A percentile compares a stretch with the other conserved stretches of the same genome.
Evolutionary conservation across 192 early-diverging fungal genomes (phyloP).

Genomic region (Irineochytrium annulatum): DNA sequence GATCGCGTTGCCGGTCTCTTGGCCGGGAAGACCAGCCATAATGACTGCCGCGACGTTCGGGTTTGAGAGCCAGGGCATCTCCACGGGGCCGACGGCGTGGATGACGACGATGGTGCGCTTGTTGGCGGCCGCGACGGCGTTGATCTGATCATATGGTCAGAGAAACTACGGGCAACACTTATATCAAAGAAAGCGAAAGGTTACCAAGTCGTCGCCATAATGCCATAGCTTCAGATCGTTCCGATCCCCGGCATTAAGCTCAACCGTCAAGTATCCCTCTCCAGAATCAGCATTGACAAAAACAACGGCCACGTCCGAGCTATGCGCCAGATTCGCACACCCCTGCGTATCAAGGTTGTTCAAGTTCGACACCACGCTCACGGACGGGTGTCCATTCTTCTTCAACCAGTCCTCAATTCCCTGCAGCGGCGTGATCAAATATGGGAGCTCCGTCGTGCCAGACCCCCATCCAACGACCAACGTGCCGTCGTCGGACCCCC

Average conservation of each 20-base stretch:
- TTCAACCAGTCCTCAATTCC: neutral
- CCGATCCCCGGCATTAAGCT: constrained; percentile 37
- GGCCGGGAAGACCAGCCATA: constrained; percentile 52
- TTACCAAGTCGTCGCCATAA: constrained; percentile 35
- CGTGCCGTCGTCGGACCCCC: constrained; percentile 23
- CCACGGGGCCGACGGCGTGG: constrained; percentile 48
- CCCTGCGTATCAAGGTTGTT: constrained; percentile 19
- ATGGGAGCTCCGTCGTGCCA: constrained; percentile 42
- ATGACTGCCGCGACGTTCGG: constrained; percentile 54
- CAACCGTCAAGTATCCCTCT: constrained; percentile 13
- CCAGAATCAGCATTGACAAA: constrained; percentile 38
- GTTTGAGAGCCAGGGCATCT: constrained; percentile 52
- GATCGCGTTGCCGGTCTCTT: constrained; percentile 54
- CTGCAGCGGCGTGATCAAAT: constrained; percentile 23
- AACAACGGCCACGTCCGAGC: constrained; percentile 32
- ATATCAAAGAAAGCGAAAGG: neutral
- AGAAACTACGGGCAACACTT: neutral
- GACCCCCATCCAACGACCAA: constrained; percentile 39
- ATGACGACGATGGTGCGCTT: constrained; percentile 47
- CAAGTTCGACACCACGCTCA: neutral
- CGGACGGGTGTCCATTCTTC: too few relatives aligned
- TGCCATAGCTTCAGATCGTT: constrained; percentile 47
- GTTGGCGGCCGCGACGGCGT: constrained; percentile 44
- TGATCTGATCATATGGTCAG: constrained; percentile 8
- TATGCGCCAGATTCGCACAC: constrained; percentile 10